These are phyloP conservation scores for Eutreptiella sp. DNA, from an alignment of 208 protist species.

Conservation along the genomic window DNA sequence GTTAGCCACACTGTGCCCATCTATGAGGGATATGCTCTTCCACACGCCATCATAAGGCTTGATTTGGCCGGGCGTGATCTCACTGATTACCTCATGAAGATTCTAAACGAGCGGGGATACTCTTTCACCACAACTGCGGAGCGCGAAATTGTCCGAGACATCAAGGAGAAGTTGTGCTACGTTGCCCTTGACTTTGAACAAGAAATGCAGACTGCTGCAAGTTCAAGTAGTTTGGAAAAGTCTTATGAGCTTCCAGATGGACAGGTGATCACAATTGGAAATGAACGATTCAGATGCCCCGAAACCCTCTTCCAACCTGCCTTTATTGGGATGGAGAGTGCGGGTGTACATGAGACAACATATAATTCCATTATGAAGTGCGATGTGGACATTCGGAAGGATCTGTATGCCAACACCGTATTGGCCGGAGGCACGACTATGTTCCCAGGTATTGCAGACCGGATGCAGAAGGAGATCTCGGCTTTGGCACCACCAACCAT, in stretches of 20 bases:
- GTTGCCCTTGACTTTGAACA: constrained; percentile 89
- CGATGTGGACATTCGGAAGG: constrained; percentile 84
- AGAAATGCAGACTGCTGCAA: constrained; percentile 83
- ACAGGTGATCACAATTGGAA: constrained; percentile 71
- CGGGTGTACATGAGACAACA: constrained; percentile 90
- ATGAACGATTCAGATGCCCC: constrained; percentile 80
- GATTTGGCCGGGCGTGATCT: constrained; percentile 86
- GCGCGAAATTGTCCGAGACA: constrained; percentile 89
- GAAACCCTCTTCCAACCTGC: constrained; percentile 93
- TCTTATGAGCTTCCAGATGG: constrained; percentile 85
- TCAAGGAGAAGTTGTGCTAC: constrained; percentile 88
- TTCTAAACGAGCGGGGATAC: constrained; percentile 87
- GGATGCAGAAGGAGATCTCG: constrained; percentile 89
- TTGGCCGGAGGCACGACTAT: constrained; percentile 91
- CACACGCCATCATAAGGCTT: constrained; percentile 69
- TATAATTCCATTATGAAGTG: constrained; percentile 96
- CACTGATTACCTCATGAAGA: constrained; percentile 87
- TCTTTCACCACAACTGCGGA: constrained; percentile 91
- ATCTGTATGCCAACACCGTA: constrained; percentile 92
- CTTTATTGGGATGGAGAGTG: constrained; percentile 83
- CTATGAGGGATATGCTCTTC: constrained; percentile 81
- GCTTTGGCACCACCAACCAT: constrained; percentile 87
- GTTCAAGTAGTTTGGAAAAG: constrained; percentile 68
- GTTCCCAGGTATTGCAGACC: constrained; percentile 93
- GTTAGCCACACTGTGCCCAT: constrained; percentile 85